These are phyloP conservation scores for Gamarada debralockiae DNA, from an alignment of 495 filamentous ascomycete species.

Conservation along the genomic window DNA sequence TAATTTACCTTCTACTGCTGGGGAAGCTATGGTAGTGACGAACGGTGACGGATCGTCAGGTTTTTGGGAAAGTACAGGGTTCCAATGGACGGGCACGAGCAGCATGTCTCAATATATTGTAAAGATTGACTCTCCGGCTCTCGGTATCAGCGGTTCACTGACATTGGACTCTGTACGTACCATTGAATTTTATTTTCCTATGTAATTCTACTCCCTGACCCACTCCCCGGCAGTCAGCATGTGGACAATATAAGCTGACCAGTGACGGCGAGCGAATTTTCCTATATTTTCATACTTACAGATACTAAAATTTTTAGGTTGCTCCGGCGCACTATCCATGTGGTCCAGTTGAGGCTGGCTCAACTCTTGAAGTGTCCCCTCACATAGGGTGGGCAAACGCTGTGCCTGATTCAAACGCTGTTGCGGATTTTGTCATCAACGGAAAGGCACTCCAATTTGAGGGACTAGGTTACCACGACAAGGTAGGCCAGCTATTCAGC, in stretches of 20 bases:
- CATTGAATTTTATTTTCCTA: neutral
- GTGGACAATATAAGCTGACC: no score
- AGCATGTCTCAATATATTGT: neutral
- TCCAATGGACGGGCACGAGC: neutral
- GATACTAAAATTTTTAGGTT: neutral
- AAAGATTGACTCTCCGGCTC: neutral
- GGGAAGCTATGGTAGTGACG: neutral
- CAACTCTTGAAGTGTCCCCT: neutral
- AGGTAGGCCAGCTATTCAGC: neutral
- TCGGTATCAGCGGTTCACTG: neutral
- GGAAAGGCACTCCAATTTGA: neutral
- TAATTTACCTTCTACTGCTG: neutral
- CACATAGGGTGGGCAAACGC: constrained; percentile 8
- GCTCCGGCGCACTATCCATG: neutral
- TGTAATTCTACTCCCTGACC: neutral
- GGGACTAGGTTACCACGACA: neutral
- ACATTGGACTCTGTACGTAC: constrained; percentile 2
- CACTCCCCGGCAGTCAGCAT: no score
- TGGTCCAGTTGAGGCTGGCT: neutral
- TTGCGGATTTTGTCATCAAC: neutral
- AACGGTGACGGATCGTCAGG: neutral
- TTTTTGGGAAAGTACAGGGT: neutral
- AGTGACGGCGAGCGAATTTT: no score
- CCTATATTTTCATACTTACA: no score
- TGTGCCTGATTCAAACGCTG: neutral